Base-by-base conservation (phyloP, 768 basidiomycete genomes). In the Gloeostereum incarnatum region DNA sequence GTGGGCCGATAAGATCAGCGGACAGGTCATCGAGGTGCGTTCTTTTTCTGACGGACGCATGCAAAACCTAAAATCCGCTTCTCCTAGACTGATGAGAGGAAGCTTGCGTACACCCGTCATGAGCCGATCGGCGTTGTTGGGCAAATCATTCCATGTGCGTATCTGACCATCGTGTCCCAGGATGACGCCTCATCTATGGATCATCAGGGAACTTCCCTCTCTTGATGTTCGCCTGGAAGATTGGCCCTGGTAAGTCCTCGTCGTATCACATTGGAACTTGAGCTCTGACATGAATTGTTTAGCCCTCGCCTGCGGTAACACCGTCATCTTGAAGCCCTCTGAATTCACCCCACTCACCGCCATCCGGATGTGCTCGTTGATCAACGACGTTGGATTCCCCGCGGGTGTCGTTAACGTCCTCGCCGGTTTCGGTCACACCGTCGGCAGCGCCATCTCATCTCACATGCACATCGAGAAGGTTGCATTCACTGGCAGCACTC, bases 401-500 rank as follows among this genome's bases (percentile, higher is more conserved):
- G 55, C 68, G 2, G 77, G 80, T 34, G 75, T 74, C 29, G 57
- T 81, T 20, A 90, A 92, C 58, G 60, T 87, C n/a, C n/a, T n/a
- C 30, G 72, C 69, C 1, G 88, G 87, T 13, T 78, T 79, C 49
- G 90, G 89, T 1, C 49, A 63, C 35, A 78, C 72, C 7, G 82
- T 71, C 17, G 87, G 87, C 0, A 57, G 69, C 8, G 85, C 85
- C 11, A 78, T 93, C 42, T 60, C 71, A 2, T 59, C 67, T n/a
- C 85, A 90, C 58, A 66, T 66, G 55, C 66, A 62, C n/a, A 81
- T 91, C 46, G 73, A 77, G 35, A 90, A 83, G 55, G 68, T 91
- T 20, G 81, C 88, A 0, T 93, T 94, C 64, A 94, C 91, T 0
- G 90, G 89, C 2, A 83, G 81, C 42, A 87, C 86, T 1, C 62